A percentile compares a stretch with the other conserved stretches of the same genome.
phyloP scores from a whole-genome alignment of 148 eudicot genomes.

The Rhododendron ferrugineum region DNA sequence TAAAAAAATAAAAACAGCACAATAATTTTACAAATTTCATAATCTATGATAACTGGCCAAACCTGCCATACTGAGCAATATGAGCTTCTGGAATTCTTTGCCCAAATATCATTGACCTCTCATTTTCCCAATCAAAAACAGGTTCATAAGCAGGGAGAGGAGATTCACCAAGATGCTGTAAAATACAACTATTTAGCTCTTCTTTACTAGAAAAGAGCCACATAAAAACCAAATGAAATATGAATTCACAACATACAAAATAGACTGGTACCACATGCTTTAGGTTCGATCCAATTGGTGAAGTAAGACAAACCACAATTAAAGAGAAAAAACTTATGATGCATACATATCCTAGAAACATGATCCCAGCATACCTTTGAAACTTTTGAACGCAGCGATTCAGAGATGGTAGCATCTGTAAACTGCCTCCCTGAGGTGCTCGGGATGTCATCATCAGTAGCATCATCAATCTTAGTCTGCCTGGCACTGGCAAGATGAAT shows the following conservation, averaged over 20 bases:
- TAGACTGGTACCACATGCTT: not conserved
- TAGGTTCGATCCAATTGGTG: slow-evolving; percentile 1
- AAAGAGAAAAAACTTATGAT: not conserved
- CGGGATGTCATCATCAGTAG: slow-evolving; percentile 67
- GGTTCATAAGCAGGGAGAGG: slow-evolving; percentile 97
- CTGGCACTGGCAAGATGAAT: slow-evolving; percentile 84
- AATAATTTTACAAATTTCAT: not conserved
- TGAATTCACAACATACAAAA: not conserved
- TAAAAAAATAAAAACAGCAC: not conserved
- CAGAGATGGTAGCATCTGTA: slow-evolving; percentile 41
- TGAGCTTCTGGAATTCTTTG: slow-evolving; percentile 79
- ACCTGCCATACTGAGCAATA: slow-evolving; percentile 70
- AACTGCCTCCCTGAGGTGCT: slow-evolving; percentile 86
- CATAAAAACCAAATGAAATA: slow-evolving; percentile 7
- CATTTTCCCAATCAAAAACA: slow-evolving; percentile 97
- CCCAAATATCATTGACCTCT: slow-evolving; percentile 89
- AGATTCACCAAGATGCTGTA: slow-evolving; percentile 88
- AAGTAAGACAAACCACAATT: not conserved
- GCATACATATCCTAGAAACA: not conserved
- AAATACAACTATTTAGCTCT: slow-evolving; percentile 14
- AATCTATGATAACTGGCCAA: slow-evolving; percentile 7
- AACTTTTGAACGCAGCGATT: slow-evolving; percentile 25
- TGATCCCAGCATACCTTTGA: slow-evolving; percentile 24
- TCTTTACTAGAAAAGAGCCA: not conserved
- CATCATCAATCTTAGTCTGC: slow-evolving; percentile 60